A percentile compares a stretch with the other conserved stretches of the same genome.
Conservation (phyloP, 2,329 filamentous ascomycete species). For the Setomelanomma holmii region DNA sequence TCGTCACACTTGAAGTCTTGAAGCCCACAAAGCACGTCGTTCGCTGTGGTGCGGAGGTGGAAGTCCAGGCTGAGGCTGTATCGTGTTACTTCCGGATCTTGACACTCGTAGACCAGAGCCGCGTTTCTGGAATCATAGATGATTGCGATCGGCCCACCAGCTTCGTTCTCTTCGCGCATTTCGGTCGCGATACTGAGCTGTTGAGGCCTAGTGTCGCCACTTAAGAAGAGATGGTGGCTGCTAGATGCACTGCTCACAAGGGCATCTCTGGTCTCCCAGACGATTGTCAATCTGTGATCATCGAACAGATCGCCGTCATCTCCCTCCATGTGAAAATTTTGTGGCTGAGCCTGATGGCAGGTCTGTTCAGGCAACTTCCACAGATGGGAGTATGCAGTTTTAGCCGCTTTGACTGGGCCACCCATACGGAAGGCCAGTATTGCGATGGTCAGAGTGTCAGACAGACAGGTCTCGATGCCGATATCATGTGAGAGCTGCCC, state of each 20-base stretch:
- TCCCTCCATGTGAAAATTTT: conserved; percentile 14
- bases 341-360: not conserved
- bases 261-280: conserved; percentile 14
- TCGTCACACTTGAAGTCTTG: not conserved
- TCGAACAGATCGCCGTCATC: conserved; percentile 9
- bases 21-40: conserved; percentile 1
- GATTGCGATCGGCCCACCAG: conserved; percentile 6
- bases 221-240: conserved; percentile 13
- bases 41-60: conserved; percentile 12
- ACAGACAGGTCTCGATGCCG: not conserved
- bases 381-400: conserved; percentile 9
- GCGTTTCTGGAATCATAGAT: conserved; percentile 14
- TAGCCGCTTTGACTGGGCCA: conserved; percentile 18
- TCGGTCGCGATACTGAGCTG: no score
- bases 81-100: conserved; percentile 8
- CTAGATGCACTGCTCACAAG: conserved; percentile 1
- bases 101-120: conserved; percentile 17
- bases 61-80: conserved; percentile 16
- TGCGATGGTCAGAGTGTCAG: conserved; percentile 16
- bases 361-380: conserved; percentile 11
- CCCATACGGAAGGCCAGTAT: conserved; percentile 18
- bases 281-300: conserved; percentile 12
- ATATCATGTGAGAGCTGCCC: not conserved
- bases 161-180: no score
- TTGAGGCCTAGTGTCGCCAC: conserved; percentile 7